A percentile compares a stretch with the other conserved stretches of the same genome.
Evolutionary conservation across 192 early-diverging fungal genomes (phyloP).

Genomic region (Linnemannia exigua): DNA sequence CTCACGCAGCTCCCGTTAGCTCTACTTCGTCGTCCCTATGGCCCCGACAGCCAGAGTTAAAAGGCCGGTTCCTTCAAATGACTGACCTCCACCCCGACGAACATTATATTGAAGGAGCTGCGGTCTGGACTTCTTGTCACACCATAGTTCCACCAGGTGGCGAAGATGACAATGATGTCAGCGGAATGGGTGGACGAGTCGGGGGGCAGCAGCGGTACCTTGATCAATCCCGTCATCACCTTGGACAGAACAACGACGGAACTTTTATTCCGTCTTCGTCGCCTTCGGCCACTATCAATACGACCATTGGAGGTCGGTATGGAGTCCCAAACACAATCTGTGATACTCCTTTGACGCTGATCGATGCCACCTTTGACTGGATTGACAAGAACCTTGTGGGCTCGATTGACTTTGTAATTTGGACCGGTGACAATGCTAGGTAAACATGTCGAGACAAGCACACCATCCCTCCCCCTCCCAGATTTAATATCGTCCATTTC

Average conservation of each 20-base stretch:
- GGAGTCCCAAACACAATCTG: slow-evolving; percentile 71
- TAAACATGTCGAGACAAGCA: slow-evolving; percentile 14
- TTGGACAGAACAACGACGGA: not conserved
- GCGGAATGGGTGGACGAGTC: not conserved
- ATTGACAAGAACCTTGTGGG: slow-evolving; percentile 55
- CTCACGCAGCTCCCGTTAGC: not conserved
- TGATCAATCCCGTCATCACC: not conserved
- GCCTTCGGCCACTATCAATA: not conserved
- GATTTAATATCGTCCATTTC: no score
- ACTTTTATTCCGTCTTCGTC: slow-evolving; percentile 9
- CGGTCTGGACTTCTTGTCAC: slow-evolving; percentile 73
- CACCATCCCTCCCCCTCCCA: no score
- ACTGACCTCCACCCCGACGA: slow-evolving; percentile 76
- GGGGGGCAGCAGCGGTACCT: not conserved
- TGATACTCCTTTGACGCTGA: slow-evolving; percentile 69
- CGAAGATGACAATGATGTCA: no score
- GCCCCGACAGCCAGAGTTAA: not conserved
- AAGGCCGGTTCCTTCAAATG: slow-evolving; percentile 77
- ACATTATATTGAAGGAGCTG: slow-evolving; percentile 65
- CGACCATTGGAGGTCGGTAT: slow-evolving; percentile 59
- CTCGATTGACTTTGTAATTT: slow-evolving; percentile 77
- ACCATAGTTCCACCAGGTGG: not conserved
- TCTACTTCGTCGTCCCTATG: not conserved
- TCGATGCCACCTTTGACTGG: slow-evolving; percentile 70
- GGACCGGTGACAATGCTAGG: slow-evolving; percentile 80